Evolutionary conservation across 1,284 basidiomycete genomes (phyloP).

Genomic region (Ustilago vetiveriae): DNA sequence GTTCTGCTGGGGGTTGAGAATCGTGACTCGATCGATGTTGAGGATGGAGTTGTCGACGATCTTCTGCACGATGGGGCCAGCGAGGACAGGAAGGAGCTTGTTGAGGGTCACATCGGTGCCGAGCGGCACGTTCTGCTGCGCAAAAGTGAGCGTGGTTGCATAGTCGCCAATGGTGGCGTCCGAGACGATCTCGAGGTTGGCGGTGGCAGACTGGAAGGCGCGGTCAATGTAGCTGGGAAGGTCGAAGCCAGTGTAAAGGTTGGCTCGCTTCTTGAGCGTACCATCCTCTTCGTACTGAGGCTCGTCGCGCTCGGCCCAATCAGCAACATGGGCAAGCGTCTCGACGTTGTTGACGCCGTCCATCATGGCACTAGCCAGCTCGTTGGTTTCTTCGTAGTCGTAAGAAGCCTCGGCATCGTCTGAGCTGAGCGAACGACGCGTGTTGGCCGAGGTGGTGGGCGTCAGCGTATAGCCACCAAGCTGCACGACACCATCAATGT

Average conservation of each 20-base stretch:
- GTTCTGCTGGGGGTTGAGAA: slow-evolving; percentile 68
- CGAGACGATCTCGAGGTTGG: slow-evolving; percentile 74
- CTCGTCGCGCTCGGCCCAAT: slow-evolving; percentile 46
- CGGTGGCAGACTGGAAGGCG: slow-evolving; percentile 75
- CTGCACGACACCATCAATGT: slow-evolving; percentile 76
- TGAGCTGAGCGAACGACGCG: slow-evolving; percentile 31
- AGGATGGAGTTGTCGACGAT: slow-evolving; percentile 75
- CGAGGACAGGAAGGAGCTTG: slow-evolving; percentile 77
- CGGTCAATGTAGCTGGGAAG: slow-evolving; percentile 75
- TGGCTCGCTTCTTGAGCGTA: slow-evolving; percentile 70
- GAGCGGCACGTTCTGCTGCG: slow-evolving; percentile 73
- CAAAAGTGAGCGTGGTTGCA: slow-evolving; percentile 74
- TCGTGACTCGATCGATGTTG: slow-evolving; percentile 55
- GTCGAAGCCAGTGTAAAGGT: slow-evolving; percentile 73
- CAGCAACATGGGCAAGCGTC: slow-evolving; percentile 54
- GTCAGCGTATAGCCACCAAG: slow-evolving; percentile 78
- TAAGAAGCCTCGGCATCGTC: slow-evolving; percentile 23
- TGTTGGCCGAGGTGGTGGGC: slow-evolving; percentile 59
- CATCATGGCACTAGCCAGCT: slow-evolving; percentile 51
- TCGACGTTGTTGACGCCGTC: slow-evolving; percentile 66
- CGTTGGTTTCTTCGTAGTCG: slow-evolving; percentile 52
- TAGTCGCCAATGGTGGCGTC: slow-evolving; percentile 77
- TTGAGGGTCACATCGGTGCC: slow-evolving; percentile 75
- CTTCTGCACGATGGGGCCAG: slow-evolving; percentile 81
- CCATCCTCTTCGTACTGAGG: slow-evolving; percentile 27